phyloP scores from a whole-genome alignment of 1,284 basidiomycete genomes.

The Leccinum glutinopallens region DNA sequence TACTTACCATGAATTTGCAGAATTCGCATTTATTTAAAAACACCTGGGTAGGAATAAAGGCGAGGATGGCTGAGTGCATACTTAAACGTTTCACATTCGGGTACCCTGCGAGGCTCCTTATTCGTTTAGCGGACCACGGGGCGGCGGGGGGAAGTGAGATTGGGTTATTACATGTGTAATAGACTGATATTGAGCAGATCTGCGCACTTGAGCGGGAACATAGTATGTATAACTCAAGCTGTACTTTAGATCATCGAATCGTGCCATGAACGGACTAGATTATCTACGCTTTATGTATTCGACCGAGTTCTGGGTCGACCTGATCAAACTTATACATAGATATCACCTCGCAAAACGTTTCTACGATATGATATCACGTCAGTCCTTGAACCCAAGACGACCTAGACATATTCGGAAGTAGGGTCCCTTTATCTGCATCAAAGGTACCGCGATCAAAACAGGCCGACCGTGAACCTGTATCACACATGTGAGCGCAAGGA shows the following conservation, averaged over 20 bases:
- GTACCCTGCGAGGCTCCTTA: too few species aligned
- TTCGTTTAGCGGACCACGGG: too few species aligned
- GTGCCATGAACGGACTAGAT: not conserved
- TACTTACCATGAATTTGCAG: too few species aligned
- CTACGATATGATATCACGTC: conserved; percentile 9
- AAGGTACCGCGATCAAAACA: conserved; percentile 49
- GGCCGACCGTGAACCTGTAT: conserved; percentile 42
- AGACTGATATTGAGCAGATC: not conserved
- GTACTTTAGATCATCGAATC: not conserved
- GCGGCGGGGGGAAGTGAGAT: too few species aligned
- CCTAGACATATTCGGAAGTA: conserved; percentile 42
- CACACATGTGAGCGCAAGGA: not conserved
- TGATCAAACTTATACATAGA: not conserved
- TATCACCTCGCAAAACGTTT: conserved; percentile 24
- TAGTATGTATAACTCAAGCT: not conserved
- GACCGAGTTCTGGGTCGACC: not conserved
- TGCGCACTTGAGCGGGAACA: not conserved
- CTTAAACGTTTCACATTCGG: too few species aligned
- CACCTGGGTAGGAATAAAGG: not conserved
- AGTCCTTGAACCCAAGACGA: conserved; percentile 11
- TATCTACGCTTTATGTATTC: not conserved
- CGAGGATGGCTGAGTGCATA: not conserved
- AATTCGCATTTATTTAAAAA: too few species aligned
- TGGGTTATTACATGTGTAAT: not conserved
- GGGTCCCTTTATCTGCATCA: conserved; percentile 4